Evolutionary conservation across 495 filamentous ascomycete species (phyloP).

Genomic region (Patellaria atrata): DNA sequence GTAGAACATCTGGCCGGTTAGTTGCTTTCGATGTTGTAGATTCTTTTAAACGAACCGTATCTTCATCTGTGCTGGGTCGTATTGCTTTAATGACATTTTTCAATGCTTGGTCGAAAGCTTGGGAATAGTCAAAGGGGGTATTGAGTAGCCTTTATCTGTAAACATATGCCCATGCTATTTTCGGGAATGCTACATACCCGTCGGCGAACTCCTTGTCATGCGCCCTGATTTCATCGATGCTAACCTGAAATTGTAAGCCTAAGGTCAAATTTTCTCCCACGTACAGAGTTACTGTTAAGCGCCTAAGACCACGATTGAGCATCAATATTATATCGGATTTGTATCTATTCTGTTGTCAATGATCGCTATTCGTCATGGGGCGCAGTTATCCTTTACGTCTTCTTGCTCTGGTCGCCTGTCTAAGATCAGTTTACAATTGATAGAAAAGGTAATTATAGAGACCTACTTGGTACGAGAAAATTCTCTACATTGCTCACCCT

Average conservation of each 20-base stretch:
- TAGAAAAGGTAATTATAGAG: neutral
- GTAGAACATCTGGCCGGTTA: conserved; percentile 52
- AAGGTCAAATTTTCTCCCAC: neutral
- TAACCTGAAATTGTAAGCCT: conserved; percentile 41
- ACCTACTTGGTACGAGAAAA: conserved; percentile 20
- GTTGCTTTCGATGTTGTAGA: conserved; percentile 8
- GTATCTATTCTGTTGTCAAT: conserved; percentile 16
- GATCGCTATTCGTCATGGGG: neutral
- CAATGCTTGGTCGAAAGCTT: conserved; percentile 78
- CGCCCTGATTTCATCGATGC: conserved; percentile 83
- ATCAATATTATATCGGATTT: conserved; percentile 18
- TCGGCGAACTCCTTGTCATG: conserved; percentile 84
- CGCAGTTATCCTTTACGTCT: conserved; percentile 1
- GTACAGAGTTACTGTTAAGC: conserved; percentile 13
- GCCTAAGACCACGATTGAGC: conserved; percentile 16
- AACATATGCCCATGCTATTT: neutral
- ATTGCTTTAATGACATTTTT: conserved; percentile 74
- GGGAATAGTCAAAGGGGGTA: conserved; percentile 72
- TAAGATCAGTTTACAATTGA: conserved; percentile 12
- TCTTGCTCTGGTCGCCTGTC: conserved; percentile 10
- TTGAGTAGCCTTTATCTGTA: conserved; percentile 45
- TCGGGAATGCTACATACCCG: conserved; percentile 34
- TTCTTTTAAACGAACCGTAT: conserved; percentile 49
- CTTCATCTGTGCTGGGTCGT: conserved; percentile 44
- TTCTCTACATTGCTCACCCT: no score